Conservation (phyloP, 2,329 filamentous ascomycete species). For the Beauveria pseudobassiana region DNA sequence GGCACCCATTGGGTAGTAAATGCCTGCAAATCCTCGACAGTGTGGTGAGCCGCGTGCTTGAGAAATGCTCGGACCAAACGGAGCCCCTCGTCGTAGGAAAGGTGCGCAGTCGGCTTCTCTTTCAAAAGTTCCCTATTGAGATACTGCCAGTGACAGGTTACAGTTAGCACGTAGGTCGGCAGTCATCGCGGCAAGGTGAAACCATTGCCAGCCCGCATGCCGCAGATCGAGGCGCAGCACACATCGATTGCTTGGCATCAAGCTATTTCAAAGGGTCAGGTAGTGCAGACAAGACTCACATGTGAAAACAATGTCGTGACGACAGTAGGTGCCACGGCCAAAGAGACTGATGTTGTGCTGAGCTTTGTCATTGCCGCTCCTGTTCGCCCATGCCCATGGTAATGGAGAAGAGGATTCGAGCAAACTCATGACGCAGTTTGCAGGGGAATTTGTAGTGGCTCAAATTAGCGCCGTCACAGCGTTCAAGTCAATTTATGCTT, state of each 20-base stretch:
- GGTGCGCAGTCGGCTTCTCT: slow-evolving; percentile 78
- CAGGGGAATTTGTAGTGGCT: background rate
- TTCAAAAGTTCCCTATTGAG: slow-evolving; percentile 68
- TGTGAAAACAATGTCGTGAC: slow-evolving; percentile 82
- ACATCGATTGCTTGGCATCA: background rate
- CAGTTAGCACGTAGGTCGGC: background rate
- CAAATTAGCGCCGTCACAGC: background rate
- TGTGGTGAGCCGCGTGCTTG: slow-evolving; percentile 75
- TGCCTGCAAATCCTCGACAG: slow-evolving; percentile 84
- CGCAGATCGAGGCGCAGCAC: background rate
- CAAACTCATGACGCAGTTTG: background rate
- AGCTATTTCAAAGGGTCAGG: background rate
- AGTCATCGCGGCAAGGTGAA: background rate
- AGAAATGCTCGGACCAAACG: slow-evolving; percentile 83
- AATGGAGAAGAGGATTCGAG: background rate
- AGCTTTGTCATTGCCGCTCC: slow-evolving; percentile 45
- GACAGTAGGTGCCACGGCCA: slow-evolving; percentile 81
- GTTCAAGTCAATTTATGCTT: background rate
- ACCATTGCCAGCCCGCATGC: background rate
- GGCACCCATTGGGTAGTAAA: slow-evolving; percentile 93
- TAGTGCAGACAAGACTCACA: slow-evolving; percentile 42
- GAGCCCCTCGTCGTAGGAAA: slow-evolving; percentile 91
- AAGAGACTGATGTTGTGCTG: slow-evolving; percentile 72
- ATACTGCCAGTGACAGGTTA: slow-evolving; percentile 47
- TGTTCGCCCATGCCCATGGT: background rate